A percentile compares a stretch with the other conserved stretches of the same genome.
phyloP scores from a whole-genome alignment of 495 filamentous ascomycete species.

The Parathielavia hyrcaniae region DNA sequence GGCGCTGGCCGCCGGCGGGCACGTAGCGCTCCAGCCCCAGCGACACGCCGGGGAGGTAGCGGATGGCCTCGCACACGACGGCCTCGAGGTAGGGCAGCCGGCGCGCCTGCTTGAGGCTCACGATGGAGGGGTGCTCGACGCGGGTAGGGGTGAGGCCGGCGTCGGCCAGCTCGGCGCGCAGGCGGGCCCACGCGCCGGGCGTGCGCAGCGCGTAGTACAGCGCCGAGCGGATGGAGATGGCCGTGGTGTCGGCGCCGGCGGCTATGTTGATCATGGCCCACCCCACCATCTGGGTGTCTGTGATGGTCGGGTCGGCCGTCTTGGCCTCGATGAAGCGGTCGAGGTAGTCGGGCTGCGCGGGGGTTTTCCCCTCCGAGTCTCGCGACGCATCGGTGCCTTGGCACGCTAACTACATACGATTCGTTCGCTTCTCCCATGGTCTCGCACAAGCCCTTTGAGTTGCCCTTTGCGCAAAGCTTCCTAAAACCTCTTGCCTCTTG shows the following conservation, averaged over 20 bases:
- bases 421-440: no score
- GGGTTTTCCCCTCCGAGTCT: no score
- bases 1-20: constrained; percentile 45
- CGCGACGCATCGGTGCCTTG: no score
- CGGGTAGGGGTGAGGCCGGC: background rate
- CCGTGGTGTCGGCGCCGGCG: constrained; percentile 42
- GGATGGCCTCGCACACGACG: constrained; percentile 58
- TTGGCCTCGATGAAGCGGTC: constrained; percentile 29
- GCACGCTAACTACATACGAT: no score
- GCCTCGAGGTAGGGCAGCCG: constrained; percentile 55
- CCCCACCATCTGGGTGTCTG: constrained; percentile 19
- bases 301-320: constrained; percentile 21
- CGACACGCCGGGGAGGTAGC: constrained; percentile 51
- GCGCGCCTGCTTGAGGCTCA: constrained; percentile 17
- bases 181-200: constrained; percentile 22
- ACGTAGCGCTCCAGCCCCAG: constrained; percentile 53
- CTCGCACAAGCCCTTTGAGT: no score
- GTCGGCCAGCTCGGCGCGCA: constrained; percentile 23
- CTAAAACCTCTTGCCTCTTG: no score
- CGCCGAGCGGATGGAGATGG: constrained; percentile 29
- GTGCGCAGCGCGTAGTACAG: constrained; percentile 34
- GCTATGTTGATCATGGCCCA: constrained; percentile 35
- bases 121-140: constrained; percentile 15
- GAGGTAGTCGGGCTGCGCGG: constrained; percentile 29
- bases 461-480: no score